Evolutionary conservation across 306 rosid genomes (phyloP).

Genomic region (Vicia faba): DNA sequence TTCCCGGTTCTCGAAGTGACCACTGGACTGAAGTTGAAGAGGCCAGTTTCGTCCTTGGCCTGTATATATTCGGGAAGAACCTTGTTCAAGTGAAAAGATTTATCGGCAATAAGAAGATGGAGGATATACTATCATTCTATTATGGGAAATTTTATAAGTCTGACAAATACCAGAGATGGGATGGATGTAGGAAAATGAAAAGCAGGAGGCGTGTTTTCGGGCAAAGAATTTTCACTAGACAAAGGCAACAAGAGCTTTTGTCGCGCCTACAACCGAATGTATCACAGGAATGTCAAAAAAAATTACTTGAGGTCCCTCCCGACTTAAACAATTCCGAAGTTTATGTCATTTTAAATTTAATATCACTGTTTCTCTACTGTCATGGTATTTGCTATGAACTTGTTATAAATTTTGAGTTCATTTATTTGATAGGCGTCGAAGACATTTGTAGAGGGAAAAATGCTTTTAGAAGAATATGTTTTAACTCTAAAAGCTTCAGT

Average conservation of each 20-base stretch:
- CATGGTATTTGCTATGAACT: not conserved
- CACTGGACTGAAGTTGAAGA: slow-evolving; percentile 70
- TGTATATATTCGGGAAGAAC: slow-evolving; percentile 86
- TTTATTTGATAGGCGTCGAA: slow-evolving; percentile 63
- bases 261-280: slow-evolving; percentile 63
- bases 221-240: slow-evolving; percentile 74
- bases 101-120: slow-evolving; percentile 65
- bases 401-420: slow-evolving; percentile 29
- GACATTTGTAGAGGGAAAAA: slow-evolving; percentile 67
- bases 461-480: slow-evolving; percentile 71
- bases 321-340: slow-evolving; percentile 27
- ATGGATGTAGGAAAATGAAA: slow-evolving; percentile 64
- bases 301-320: slow-evolving; percentile 66
- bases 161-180: slow-evolving; percentile 72
- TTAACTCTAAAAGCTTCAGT: slow-evolving; percentile 57
- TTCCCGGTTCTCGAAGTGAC: slow-evolving; percentile 63
- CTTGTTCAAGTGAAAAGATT: slow-evolving; percentile 71
- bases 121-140: slow-evolving; percentile 75
- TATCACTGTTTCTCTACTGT: slow-evolving; percentile 20
- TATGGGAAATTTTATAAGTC: slow-evolving; percentile 82
- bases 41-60: slow-evolving; percentile 72
- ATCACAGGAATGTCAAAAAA: slow-evolving; percentile 54
- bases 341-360: slow-evolving; percentile 24
- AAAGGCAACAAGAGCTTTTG: slow-evolving; percentile 77
- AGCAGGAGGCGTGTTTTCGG: slow-evolving; percentile 68